Percentiles rank a stretch among this genome's conserved stretches.
phyloP scores from a whole-genome alignment of 148 eudicot species.

The Arbutus unedo region DNA sequence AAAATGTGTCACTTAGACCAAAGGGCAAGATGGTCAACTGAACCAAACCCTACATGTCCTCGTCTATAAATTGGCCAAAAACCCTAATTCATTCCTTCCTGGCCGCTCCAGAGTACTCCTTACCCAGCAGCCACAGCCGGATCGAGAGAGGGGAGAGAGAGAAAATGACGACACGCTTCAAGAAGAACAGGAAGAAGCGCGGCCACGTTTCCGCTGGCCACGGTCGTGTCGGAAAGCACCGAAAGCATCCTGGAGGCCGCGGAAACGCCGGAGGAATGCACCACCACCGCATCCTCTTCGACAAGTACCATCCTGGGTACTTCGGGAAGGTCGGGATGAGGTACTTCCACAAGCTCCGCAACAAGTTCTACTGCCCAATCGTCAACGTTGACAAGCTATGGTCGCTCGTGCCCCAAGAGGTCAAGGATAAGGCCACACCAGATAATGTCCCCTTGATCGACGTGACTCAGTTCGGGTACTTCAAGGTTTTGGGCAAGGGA shows the following conservation, averaged over 20 bases:
- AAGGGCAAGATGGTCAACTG: slow-evolving; percentile 16
- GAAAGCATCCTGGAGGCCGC: slow-evolving; percentile 53
- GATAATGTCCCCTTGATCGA: slow-evolving; percentile 25
- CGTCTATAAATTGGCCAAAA: slow-evolving; percentile 7
- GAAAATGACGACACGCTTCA: slow-evolving; percentile 33
- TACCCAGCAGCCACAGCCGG: neutral
- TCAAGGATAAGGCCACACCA: slow-evolving; percentile 24
- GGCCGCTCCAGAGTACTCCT: slow-evolving; percentile 5
- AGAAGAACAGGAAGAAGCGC: slow-evolving; percentile 39
- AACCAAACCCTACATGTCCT: neutral
- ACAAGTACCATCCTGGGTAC: slow-evolving; percentile 56
- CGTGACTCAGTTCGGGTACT: slow-evolving; percentile 36
- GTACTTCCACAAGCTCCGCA: slow-evolving; percentile 50
- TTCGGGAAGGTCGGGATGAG: slow-evolving; percentile 54
- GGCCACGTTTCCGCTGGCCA: slow-evolving; percentile 35
- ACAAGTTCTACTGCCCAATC: slow-evolving; percentile 42
- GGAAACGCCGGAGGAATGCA: slow-evolving; percentile 59
- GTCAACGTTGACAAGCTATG: slow-evolving; percentile 42
- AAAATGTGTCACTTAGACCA: neutral
- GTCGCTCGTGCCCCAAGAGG: slow-evolving; percentile 31
- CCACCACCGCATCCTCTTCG: slow-evolving; percentile 55
- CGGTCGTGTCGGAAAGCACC: slow-evolving; percentile 34
- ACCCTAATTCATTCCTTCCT: neutral
- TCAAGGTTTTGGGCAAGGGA: slow-evolving; percentile 37
- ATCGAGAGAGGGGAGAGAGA: neutral